phyloP scores from a whole-genome alignment of 306 rosid species.

The Leucaena leucocephala region DNA sequence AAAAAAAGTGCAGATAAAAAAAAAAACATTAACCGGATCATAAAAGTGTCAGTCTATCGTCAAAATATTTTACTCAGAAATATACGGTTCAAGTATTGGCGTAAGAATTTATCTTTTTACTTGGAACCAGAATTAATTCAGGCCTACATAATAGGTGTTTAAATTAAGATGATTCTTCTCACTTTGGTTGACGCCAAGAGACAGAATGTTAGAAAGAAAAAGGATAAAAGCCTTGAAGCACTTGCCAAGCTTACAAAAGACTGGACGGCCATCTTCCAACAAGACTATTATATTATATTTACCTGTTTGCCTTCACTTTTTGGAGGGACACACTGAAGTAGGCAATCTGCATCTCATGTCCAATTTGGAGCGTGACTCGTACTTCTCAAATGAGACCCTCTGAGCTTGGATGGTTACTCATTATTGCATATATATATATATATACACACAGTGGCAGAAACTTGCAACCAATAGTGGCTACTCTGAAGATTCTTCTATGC shows the following conservation, averaged over 20 bases:
- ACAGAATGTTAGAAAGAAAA: slow-evolving; percentile 6
- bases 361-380: slow-evolving; percentile 14
- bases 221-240: slow-evolving; percentile 27
- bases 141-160: slow-evolving; percentile 3
- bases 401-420: not conserved
- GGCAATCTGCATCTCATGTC: not conserved
- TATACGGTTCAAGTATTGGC: not conserved
- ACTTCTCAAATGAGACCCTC: not conserved
- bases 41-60: not conserved
- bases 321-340: not conserved
- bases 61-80: not conserved
- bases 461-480: not conserved
- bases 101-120: not conserved
- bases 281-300: not conserved
- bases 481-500: not conserved
- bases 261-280: not conserved
- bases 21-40: not conserved
- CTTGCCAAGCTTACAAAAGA: not conserved
- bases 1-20: too few species aligned
- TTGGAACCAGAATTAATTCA: slow-evolving; percentile 6
- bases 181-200: slow-evolving; percentile 28
- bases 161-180: not conserved
- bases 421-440: not conserved
- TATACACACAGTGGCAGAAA: not conserved
- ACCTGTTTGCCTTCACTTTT: not conserved